Evolutionary conservation across 2,329 filamentous ascomycete genomes (phyloP).

Genomic region (Nemania serpens): DNA sequence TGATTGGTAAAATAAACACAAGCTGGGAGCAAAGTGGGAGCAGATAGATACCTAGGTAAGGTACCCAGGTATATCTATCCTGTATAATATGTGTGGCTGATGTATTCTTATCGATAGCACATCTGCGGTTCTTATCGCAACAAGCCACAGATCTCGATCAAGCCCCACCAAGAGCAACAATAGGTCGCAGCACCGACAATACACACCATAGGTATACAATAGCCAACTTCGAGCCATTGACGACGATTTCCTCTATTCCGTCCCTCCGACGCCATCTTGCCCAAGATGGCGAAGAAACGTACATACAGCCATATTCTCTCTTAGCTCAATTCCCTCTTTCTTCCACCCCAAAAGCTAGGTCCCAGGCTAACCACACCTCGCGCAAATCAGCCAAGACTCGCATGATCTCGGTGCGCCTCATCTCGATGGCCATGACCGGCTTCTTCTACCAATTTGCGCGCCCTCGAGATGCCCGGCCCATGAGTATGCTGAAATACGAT

Average conservation of each 20-base stretch:
- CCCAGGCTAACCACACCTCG: conserved; percentile 11
- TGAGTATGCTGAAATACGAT: conserved; percentile 99
- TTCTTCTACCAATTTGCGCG: conserved; percentile 93
- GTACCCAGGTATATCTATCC: no score
- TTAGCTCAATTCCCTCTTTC: background rate
- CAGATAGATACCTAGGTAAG: no score
- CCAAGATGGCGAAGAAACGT: conserved; percentile 51
- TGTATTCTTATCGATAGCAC: no score
- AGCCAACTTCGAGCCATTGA: background rate
- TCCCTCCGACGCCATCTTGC: conserved; percentile 19
- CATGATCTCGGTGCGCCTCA: conserved; percentile 87
- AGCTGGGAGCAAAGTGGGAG: no score
- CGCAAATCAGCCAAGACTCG: conserved; percentile 78
- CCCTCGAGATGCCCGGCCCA: conserved; percentile 77
- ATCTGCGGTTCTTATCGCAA: no score
- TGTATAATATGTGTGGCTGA: no score
- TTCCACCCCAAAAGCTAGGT: background rate
- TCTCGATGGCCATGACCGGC: conserved; percentile 98
- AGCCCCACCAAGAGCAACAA: no score
- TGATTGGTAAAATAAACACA: no score
- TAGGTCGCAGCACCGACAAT: no score
- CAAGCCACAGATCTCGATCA: no score
- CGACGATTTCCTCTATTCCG: conserved; percentile 12
- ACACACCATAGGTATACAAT: no score
- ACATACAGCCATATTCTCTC: conserved; percentile 32